Evolutionary conservation across 108 stramenopile species (phyloP), one percentile per base, ranked within the genome.

Genomic region (Pelagomonas calceolata): DNA sequence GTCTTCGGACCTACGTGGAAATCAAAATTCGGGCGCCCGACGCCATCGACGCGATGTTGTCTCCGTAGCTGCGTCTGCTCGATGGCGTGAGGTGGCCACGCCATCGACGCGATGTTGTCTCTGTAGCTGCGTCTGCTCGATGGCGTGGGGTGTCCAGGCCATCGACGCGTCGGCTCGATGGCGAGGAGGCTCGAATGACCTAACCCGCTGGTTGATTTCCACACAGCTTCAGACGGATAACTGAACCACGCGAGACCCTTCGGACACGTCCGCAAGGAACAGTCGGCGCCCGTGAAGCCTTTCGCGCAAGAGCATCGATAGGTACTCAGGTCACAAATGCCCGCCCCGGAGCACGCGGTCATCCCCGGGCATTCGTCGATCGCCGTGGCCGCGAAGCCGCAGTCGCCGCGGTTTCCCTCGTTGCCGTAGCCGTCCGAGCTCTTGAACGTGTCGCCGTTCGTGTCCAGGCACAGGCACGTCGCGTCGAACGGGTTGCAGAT

Each of bases 371-470:
- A 84, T n/a, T 66, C 72, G 4, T 39, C 63, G 36, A 80, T 72
- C 29, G 80, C 67, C 15, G 77, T 74, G 10, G 70, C 60, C 37
- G 79, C 68, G 35, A 80, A 75, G 1, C 83, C 83, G 46, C 83
- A 84, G 73, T 84, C 83, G 10, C 79, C 83, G 32, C 79, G 78
- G 32, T 63, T 37, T 9, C 83, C 83, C 34, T 75, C 75, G 34
- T 76, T 76, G 29, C 77, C 77, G 73, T 84, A 80, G 30, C 73
- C 81, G 30, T 82, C 76, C 31, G 75, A 73, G 64, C 36, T 36
- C 0, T 37, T 77, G 68, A 74, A 83, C 4, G 77, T 72, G 71
- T 83, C 82, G 32, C 76, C 76, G 68, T 83, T 81, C 36, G 81
- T 79, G 64, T 43, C 31, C 71, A 68, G 77, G 65, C 82, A 83